Percentiles rank a stretch among this genome's conserved stretches.
Evolutionary conservation across 2,329 filamentous ascomycete genomes (phyloP).

Genomic region (Colletotrichum sansevieriae): DNA sequence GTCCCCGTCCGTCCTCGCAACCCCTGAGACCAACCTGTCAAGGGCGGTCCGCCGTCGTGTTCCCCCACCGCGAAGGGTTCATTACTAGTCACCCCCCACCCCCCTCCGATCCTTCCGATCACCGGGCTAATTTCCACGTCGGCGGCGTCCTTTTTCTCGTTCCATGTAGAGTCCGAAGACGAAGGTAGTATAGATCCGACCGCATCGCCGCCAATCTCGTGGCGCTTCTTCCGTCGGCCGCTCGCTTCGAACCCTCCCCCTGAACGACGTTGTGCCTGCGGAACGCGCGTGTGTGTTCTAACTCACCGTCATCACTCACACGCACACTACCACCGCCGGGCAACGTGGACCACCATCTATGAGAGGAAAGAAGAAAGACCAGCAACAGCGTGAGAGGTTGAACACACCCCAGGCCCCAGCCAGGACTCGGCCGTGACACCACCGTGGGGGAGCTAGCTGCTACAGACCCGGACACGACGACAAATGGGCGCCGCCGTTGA

Average conservation of each 20-base stretch:
- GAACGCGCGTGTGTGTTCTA: too few relatives aligned
- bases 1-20: too few relatives aligned
- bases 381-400: too few relatives aligned
- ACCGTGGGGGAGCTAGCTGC: neutral
- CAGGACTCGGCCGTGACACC: too few relatives aligned
- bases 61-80: neutral
- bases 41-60: neutral
- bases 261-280: too few relatives aligned
- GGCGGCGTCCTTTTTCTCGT: conserved; percentile 15
- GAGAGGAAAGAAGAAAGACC: too few relatives aligned
- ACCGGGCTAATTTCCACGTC: conserved; percentile 35
- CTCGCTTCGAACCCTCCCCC: too few relatives aligned
- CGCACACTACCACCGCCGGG: too few relatives aligned
- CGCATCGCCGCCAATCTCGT: conserved; percentile 21
- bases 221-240: neutral
- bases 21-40: conserved; percentile 10
- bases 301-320: too few relatives aligned
- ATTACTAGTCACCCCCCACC: conserved; percentile 2
- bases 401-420: too few relatives aligned
- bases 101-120: conserved; percentile 31
- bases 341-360: too few relatives aligned
- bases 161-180: conserved; percentile 11
- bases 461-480: neutral
- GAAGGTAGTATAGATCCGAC: neutral
- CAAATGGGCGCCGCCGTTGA: conserved; percentile 33